phyloP scores from a whole-genome alignment of 345 rosid genomes.

The Arabidopsis suecica region DNA sequence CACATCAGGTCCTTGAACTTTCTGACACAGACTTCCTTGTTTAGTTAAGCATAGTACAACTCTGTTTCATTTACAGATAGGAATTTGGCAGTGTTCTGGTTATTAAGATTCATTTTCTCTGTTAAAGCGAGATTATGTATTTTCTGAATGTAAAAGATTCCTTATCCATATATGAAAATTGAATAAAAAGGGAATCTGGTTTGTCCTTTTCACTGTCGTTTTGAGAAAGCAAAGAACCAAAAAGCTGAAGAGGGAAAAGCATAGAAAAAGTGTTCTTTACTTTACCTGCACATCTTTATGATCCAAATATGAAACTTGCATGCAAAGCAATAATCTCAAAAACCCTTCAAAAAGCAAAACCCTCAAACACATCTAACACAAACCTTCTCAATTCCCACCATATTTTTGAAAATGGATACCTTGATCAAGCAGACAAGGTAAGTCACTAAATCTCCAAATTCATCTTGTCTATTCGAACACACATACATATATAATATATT shows the following conservation, averaged over 20 bases:
- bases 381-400: slow-evolving; percentile 31
- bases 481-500: neutral
- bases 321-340: slow-evolving; percentile 44
- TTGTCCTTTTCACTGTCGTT: slow-evolving; percentile 38
- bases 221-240: slow-evolving; percentile 46
- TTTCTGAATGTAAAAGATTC: slow-evolving; percentile 35
- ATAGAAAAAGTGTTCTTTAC: slow-evolving; percentile 39
- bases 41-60: slow-evolving; percentile 38
- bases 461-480: neutral
- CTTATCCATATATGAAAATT: slow-evolving; percentile 31
- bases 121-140: slow-evolving; percentile 19
- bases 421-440: slow-evolving; percentile 47
- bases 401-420: slow-evolving; percentile 42
- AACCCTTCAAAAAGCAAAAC: slow-evolving; percentile 42
- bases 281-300: slow-evolving; percentile 41
- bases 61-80: neutral
- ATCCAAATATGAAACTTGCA: slow-evolving; percentile 45
- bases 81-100: neutral
- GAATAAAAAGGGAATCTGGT: slow-evolving; percentile 13
- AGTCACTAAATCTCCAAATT: neutral
- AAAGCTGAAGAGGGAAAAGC: slow-evolving; percentile 27
- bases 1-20: slow-evolving; percentile 71
- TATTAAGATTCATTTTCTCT: slow-evolving; percentile 5
- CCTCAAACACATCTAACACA: slow-evolving; percentile 34
- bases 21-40: slow-evolving; percentile 64